phyloP scores from a whole-genome alignment of 2,329 filamentous ascomycete genomes.

The Colletotrichum sojae region DNA sequence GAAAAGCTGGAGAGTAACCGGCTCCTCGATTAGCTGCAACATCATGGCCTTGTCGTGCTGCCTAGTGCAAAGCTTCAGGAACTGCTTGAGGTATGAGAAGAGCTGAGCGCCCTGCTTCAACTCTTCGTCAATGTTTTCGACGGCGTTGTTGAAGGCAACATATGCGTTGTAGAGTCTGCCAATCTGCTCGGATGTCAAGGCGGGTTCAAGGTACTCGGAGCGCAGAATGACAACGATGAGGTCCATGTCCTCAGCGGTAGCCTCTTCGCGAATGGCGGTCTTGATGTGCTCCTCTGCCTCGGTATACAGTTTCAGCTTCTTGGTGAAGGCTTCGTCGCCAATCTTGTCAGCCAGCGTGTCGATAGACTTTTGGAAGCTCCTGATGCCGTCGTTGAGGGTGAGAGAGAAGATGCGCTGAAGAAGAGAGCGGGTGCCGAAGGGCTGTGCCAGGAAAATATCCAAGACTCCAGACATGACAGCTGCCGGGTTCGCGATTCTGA shows the following conservation, averaged over 20 bases:
- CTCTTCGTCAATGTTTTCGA: constrained; percentile 91
- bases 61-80: constrained; percentile 91
- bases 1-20: constrained; percentile 96
- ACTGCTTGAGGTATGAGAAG: constrained; percentile 94
- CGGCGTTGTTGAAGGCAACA: constrained; percentile 94
- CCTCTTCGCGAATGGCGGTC: constrained; percentile 79
- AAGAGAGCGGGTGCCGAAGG: constrained; percentile 89
- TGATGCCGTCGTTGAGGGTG: constrained; percentile 91
- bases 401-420: constrained; percentile 96
- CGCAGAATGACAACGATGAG: constrained; percentile 87
- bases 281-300: constrained; percentile 84
- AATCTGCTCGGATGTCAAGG: constrained; percentile 81
- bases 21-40: constrained; percentile 94
- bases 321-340: constrained; percentile 82
- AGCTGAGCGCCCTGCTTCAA: constrained; percentile 91
- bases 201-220: constrained; percentile 81
- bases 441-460: constrained; percentile 95
- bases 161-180: constrained; percentile 93
- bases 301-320: constrained; percentile 86
- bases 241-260: constrained; percentile 81
- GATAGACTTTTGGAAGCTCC: constrained; percentile 87
- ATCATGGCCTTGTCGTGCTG: constrained; percentile 98
- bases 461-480: constrained; percentile 97
- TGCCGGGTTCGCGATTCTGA: constrained; percentile 94
- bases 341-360: constrained; percentile 83